Percentiles rank a stretch among this genome's conserved stretches.
Evolutionary conservation across 352 stramenopile genomes (phyloP).

Genomic region (Aphanomyces invadans): DNA sequence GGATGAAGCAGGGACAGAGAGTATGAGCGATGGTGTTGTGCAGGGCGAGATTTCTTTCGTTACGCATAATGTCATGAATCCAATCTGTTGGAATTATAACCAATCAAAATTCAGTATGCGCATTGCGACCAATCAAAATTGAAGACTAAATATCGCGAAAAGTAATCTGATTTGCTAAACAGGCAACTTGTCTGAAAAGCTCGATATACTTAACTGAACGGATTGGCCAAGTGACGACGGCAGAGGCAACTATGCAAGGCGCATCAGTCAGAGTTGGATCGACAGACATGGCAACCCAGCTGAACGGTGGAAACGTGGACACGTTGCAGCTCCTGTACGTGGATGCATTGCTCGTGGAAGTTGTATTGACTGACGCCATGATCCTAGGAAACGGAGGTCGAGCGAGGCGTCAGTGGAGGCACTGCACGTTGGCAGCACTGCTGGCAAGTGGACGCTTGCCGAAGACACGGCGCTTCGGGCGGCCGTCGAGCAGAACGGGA

Average conservation of each 20-base stretch:
- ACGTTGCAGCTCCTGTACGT: neutral
- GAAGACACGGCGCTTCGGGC: constrained; percentile 16
- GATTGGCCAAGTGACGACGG: neutral
- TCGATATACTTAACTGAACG: neutral
- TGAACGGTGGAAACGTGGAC: neutral
- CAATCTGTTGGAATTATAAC: too few relatives aligned
- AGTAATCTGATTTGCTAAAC: neutral
- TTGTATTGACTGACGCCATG: neutral
- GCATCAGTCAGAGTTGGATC: constrained; percentile 1
- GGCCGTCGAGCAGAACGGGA: constrained; percentile 11
- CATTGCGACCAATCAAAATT: neutral
- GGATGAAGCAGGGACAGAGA: too few relatives aligned
- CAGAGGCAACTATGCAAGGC: neutral
- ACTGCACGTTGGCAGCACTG: neutral
- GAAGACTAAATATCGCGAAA: too few relatives aligned
- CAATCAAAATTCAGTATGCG: too few relatives aligned
- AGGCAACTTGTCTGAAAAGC: neutral
- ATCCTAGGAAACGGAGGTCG: neutral
- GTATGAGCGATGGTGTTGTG: too few relatives aligned
- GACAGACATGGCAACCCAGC: neutral
- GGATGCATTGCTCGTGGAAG: neutral
- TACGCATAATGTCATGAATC: too few relatives aligned
- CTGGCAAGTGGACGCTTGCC: constrained; percentile 11
- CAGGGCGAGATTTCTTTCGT: too few relatives aligned
- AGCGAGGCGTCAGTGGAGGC: neutral